A percentile compares a stretch with the other conserved stretches of the same genome.
These are phyloP conservation scores for Ascomycota sp. DNA, from an alignment of 2,329 filamentous ascomycete genomes.

Conservation along the genomic window DNA sequence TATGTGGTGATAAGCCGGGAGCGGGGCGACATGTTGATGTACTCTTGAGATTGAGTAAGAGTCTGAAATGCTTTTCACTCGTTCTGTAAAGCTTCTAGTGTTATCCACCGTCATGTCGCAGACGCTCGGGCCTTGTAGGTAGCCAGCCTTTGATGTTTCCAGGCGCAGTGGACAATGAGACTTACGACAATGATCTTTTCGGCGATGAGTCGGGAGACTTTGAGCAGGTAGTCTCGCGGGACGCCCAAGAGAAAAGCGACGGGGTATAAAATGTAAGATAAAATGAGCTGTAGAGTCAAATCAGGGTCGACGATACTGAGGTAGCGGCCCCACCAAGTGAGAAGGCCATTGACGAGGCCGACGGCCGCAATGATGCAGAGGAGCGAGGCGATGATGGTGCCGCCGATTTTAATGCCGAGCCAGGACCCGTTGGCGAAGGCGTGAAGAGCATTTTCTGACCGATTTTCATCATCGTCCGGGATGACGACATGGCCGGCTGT, in stretches of 20 bases:
- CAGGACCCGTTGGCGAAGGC: slow-evolving; percentile 71
- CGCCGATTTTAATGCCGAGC: slow-evolving; percentile 71
- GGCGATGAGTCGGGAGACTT: slow-evolving; percentile 61
- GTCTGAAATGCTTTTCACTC: slow-evolving; percentile 55
- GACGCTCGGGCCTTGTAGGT: too few relatives aligned
- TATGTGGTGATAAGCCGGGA: slow-evolving; percentile 72
- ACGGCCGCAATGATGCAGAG: slow-evolving; percentile 68
- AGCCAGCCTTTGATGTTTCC: too few relatives aligned
- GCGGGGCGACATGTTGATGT: slow-evolving; percentile 41
- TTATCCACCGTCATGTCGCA: too few relatives aligned
- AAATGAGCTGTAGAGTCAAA: slow-evolving; percentile 52
- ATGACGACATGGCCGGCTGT: slow-evolving; percentile 67
- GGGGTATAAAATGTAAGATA: slow-evolving; percentile 62
- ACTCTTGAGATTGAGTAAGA: slow-evolving; percentile 34
- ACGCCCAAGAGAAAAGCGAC: slow-evolving; percentile 69
- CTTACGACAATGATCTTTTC: slow-evolving; percentile 58
- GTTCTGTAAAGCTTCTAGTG: too few relatives aligned
- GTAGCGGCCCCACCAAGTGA: slow-evolving; percentile 72
- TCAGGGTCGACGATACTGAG: slow-evolving; percentile 48
- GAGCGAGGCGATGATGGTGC: slow-evolving; percentile 62
- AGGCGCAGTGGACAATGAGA: slow-evolving; percentile 3
- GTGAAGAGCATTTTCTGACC: slow-evolving; percentile 62
- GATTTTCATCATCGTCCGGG: slow-evolving; percentile 57
- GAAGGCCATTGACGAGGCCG: slow-evolving; percentile 50
- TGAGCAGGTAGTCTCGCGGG: slow-evolving; percentile 41